Conservation (phyloP, 768 basidiomycete species). For the Tulasnella sp. region DNA sequence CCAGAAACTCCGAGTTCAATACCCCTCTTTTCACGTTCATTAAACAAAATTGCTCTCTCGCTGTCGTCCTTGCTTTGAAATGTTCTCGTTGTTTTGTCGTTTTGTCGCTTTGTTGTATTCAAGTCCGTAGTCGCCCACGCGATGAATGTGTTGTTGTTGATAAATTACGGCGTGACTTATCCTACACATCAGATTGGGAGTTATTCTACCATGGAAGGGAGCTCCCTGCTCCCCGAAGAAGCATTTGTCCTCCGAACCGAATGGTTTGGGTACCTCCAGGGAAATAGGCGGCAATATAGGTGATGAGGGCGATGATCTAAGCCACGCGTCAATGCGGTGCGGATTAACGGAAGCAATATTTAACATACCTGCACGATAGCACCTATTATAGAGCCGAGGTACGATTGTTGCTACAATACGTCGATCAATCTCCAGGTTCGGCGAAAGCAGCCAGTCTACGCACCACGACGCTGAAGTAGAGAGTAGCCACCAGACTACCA, state of each 20-base stretch:
- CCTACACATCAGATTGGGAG: not conserved
- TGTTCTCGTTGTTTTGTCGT: not conserved
- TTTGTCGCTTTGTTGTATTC: not conserved
- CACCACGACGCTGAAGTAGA: constrained; percentile 88
- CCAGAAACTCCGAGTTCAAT: too few relatives aligned
- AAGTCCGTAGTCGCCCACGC: not conserved
- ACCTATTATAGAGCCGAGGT: constrained; percentile 72
- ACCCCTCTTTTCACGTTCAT: not conserved
- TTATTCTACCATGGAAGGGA: constrained; percentile 58
- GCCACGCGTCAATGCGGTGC: not conserved
- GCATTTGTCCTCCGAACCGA: constrained; percentile 66
- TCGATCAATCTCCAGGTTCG: not conserved
- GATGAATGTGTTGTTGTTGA: not conserved
- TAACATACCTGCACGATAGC: constrained; percentile 63
- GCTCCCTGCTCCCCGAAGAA: constrained; percentile 72
- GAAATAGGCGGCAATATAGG: constrained; percentile 91
- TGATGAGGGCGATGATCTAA: constrained; percentile 69
- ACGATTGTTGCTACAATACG: constrained; percentile 55
- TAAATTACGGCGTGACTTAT: not conserved
- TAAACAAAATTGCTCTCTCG: not conserved
- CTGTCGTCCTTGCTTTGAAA: not conserved
- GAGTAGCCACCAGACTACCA: constrained; percentile 66
- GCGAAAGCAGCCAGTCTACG: constrained; percentile 22
- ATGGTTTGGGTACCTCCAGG: constrained; percentile 79
- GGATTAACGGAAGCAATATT: not conserved